Conservation (phyloP, 176 grass and related monocot genomes). For the Carex parvula region DNA sequence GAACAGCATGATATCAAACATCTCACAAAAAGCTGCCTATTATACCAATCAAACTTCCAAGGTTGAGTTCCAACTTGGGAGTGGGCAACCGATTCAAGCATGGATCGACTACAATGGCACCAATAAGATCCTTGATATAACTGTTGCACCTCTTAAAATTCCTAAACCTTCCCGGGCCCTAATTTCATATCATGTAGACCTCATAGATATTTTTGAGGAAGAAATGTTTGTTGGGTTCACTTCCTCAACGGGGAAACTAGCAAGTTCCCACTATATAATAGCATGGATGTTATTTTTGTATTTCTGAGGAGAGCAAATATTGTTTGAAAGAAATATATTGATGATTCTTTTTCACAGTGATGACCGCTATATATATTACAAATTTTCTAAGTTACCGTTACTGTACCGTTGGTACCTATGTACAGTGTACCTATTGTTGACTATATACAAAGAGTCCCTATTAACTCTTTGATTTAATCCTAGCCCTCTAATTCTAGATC, state of each 20-base stretch:
- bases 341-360: too few relatives aligned
- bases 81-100: slow-evolving; percentile 37
- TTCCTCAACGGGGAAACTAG: slow-evolving; percentile 21
- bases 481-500: too few relatives aligned
- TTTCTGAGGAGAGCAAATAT: too few relatives aligned
- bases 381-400: too few relatives aligned
- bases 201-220: slow-evolving; percentile 26
- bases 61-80: slow-evolving; percentile 9
- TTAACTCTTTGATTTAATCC: too few relatives aligned
- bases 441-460: too few relatives aligned
- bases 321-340: too few relatives aligned
- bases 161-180: slow-evolving; percentile 27
- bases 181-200: slow-evolving; percentile 25
- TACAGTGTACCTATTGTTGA: too few relatives aligned
- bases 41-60: slow-evolving; percentile 16
- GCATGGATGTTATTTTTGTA: too few relatives aligned
- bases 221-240: slow-evolving; percentile 46
- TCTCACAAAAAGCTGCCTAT: slow-evolving; percentile 20
- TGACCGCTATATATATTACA: too few relatives aligned
- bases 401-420: too few relatives aligned
- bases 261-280: slow-evolving; percentile 41
- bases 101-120: slow-evolving; percentile 39
- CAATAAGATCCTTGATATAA: slow-evolving; percentile 29
- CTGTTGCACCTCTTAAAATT: slow-evolving; percentile 27
- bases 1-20: slow-evolving; percentile 36